Conservation (phyloP, 495 filamentous ascomycete genomes). For the Neurospora sp. region DNA sequence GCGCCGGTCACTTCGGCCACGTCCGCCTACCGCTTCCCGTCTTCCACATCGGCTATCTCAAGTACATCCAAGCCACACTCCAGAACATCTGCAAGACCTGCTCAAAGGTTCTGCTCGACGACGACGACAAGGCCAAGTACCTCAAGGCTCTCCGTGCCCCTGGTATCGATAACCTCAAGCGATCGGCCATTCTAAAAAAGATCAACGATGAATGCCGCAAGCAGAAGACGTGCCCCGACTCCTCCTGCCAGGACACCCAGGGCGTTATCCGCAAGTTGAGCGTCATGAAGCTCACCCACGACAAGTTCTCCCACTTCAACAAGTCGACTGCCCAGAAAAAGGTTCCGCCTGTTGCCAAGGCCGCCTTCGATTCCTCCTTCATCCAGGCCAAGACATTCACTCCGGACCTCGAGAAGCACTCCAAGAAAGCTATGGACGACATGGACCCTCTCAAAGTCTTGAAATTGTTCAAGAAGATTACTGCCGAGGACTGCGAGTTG, state of each 20-base stretch:
- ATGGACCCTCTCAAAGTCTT: slow-evolving; percentile 81
- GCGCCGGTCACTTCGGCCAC: slow-evolving; percentile 93
- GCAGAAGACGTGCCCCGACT: slow-evolving; percentile 53
- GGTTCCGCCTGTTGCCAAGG: slow-evolving; percentile 63
- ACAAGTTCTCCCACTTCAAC: slow-evolving; percentile 81
- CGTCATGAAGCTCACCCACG: slow-evolving; percentile 84
- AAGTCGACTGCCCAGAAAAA: slow-evolving; percentile 78
- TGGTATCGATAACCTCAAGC: slow-evolving; percentile 74
- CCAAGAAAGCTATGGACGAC: slow-evolving; percentile 87
- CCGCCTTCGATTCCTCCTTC: slow-evolving; percentile 76
- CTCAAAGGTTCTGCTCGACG: slow-evolving; percentile 61
- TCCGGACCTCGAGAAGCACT: slow-evolving; percentile 77
- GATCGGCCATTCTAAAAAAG: slow-evolving; percentile 69
- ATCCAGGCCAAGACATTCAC: slow-evolving; percentile 59
- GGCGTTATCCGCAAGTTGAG: slow-evolving; percentile 82
- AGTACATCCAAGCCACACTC: slow-evolving; percentile 75
- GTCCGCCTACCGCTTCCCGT: slow-evolving; percentile 79
- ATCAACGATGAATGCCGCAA: slow-evolving; percentile 85
- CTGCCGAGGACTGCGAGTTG: slow-evolving; percentile 79
- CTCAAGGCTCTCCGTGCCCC: slow-evolving; percentile 71
- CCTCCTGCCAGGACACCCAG: slow-evolving; percentile 64
- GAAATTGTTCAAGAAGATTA: slow-evolving; percentile 81
- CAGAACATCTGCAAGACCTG: slow-evolving; percentile 93
- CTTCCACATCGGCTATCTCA: slow-evolving; percentile 93
- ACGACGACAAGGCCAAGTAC: slow-evolving; percentile 52